Percentiles rank a stretch among this genome's conserved stretches.
These are phyloP conservation scores for Sphaceloma murrayae DNA, from an alignment of 2,329 filamentous ascomycete genomes.

Conservation along the genomic window DNA sequence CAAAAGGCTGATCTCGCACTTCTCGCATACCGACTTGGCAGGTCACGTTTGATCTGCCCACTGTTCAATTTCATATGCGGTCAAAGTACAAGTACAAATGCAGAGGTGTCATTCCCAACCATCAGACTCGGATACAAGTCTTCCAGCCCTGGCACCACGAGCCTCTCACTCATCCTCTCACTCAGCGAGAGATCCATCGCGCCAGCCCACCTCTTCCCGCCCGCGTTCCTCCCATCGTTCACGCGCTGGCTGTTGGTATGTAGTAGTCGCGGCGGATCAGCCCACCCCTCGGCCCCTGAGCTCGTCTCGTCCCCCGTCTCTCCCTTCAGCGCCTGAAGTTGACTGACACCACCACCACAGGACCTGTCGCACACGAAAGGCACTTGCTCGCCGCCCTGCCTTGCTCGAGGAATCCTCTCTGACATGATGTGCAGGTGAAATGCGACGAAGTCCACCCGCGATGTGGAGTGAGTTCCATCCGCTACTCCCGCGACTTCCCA, in stretches of 20 bases:
- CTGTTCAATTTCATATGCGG: slow-evolving; percentile 15
- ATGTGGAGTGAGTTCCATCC: slow-evolving; percentile 46
- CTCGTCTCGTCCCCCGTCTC: too few species aligned
- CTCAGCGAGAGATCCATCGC: slow-evolving; percentile 13
- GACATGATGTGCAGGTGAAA: slow-evolving; percentile 44
- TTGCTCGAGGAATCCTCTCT: too few species aligned
- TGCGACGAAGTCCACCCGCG: slow-evolving; percentile 47
- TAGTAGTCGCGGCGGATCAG: slow-evolving; percentile 14
- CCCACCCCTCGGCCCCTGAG: too few species aligned
- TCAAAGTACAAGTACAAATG: slow-evolving; percentile 17
- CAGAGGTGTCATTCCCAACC: slow-evolving; percentile 19
- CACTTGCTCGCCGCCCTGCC: slow-evolving; percentile 16
- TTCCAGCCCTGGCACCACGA: slow-evolving; percentile 27
- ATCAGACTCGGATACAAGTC: slow-evolving; percentile 25
- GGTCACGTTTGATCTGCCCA: slow-evolving; percentile 16
- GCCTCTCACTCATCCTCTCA: slow-evolving; percentile 17
- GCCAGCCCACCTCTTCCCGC: slow-evolving; percentile 21
- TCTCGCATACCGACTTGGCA: slow-evolving; percentile 11
- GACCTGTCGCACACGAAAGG: slow-evolving; percentile 31
- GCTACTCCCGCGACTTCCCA: too few species aligned
- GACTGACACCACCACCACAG: too few species aligned
- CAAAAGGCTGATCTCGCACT: not conserved
- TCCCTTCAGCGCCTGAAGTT: too few species aligned
- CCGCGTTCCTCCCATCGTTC: slow-evolving; percentile 45
- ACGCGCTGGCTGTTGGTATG: slow-evolving; percentile 45